Evolutionary conservation across 345 rosid species (phyloP).

Genomic region (Gossypium mustelinum): DNA sequence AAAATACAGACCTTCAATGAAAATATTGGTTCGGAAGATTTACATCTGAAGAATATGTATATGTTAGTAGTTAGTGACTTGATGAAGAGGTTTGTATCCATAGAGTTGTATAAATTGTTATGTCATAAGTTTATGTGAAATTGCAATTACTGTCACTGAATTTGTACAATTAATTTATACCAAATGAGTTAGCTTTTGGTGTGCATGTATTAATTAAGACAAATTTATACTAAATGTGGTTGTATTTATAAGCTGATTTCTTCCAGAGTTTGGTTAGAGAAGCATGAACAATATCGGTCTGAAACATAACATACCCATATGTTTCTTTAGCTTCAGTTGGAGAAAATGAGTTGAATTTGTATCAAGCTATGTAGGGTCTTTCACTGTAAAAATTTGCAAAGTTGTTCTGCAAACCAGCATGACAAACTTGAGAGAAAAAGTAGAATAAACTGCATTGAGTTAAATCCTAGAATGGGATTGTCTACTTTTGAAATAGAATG

Average conservation of each 20-base stretch:
- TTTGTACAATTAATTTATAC: not conserved
- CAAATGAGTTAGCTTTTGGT: not conserved
- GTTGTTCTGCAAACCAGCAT: not conserved
- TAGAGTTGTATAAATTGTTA: not conserved
- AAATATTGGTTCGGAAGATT: not conserved
- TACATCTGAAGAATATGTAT: not conserved
- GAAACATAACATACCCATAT: not conserved
- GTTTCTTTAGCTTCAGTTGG: not conserved
- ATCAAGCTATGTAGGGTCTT: not conserved
- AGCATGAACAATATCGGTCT: not conserved
- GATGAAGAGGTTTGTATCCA: not conserved
- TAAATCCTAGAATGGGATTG: not conserved
- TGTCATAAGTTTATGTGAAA: not conserved
- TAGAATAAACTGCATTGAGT: not conserved
- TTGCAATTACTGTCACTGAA: not conserved
- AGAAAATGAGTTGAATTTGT: not conserved
- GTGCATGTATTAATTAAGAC: not conserved
- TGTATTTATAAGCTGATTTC: not conserved
- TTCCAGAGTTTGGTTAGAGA: not conserved
- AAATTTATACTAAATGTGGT: not conserved
- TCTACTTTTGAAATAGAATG: not conserved
- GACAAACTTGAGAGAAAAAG: not conserved
- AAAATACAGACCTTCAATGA: not conserved
- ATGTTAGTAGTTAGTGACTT: not conserved
- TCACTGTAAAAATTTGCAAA: not conserved